These are phyloP conservation scores for Hypoxylon perforatum DNA, from an alignment of 495 filamentous ascomycete genomes.

Conservation along the genomic window DNA sequence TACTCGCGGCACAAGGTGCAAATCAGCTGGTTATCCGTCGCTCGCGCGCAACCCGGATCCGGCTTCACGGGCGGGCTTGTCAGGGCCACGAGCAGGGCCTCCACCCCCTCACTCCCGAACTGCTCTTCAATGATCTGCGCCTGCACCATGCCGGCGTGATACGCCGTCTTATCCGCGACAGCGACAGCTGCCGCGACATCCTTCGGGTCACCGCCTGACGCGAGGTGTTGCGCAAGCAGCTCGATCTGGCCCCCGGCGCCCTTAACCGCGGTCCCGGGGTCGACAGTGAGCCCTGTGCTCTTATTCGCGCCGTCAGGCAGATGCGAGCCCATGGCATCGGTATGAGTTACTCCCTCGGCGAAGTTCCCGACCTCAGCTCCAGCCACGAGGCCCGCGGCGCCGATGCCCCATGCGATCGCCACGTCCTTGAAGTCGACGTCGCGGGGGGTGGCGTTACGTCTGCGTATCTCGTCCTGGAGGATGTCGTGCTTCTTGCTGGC, in stretches of 20 bases:
- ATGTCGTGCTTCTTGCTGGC: slow-evolving; percentile 23
- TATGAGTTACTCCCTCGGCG: slow-evolving; percentile 14
- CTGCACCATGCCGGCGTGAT: slow-evolving; percentile 27
- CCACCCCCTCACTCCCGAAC: not conserved
- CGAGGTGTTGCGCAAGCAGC: slow-evolving; percentile 10
- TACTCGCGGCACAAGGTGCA: not conserved
- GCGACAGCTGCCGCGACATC: not conserved
- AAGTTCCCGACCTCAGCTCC: slow-evolving; percentile 22
- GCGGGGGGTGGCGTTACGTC: slow-evolving; percentile 2
- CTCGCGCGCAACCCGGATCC: not conserved
- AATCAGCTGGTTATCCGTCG: not conserved
- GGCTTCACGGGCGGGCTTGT: not conserved
- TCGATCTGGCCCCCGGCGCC: slow-evolving; percentile 12
- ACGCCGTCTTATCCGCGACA: slow-evolving; percentile 5
- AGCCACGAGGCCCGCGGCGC: not conserved
- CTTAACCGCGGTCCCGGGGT: slow-evolving; percentile 12
- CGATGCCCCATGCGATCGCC: not conserved
- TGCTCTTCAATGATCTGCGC: slow-evolving; percentile 11
- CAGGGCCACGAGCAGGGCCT: slow-evolving; percentile 6
- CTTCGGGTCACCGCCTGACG: not conserved
- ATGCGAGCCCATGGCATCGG: slow-evolving; percentile 16
- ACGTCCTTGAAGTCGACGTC: slow-evolving; percentile 17
- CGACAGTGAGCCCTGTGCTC: slow-evolving; percentile 20
- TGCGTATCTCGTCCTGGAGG: slow-evolving; percentile 16
- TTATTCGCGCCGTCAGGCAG: slow-evolving; percentile 7